Evolutionary conservation across 148 eudicot genomes (phyloP), one percentile per base, ranked within the genome.

Genomic region (Mesembryanthemum crystallinum): DNA sequence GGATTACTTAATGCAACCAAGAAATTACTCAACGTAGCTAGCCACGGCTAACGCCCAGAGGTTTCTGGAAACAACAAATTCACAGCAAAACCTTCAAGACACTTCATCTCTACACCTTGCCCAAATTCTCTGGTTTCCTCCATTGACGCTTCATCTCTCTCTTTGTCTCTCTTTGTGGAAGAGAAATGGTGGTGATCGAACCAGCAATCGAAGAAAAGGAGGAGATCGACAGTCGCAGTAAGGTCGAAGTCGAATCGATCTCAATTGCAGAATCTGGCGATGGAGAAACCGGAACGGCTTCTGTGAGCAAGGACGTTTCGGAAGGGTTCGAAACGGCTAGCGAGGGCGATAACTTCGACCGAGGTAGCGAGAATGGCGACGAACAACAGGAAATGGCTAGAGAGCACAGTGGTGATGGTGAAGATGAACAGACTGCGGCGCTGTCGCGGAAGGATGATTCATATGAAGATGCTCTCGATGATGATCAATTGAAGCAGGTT

Each of bases 301-400:
- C 77, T 4, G 20, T 73, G 13, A 43, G 78, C 73, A 87, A 85
- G 21, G 85, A 88, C 80, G 78, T 64, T 30, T 82, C 86, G 15
- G 96, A 93, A 30, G 96, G 92, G 18, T 93, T 83, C 80, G 98
- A 93, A 81, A 93, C 96, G 60, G 96, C 96, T 49, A 90, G 98
- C 71, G 98, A 93, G 6, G 87, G 87, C 35, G 90, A 69, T 64
- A n/a, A 73, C n/a, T 64, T 21, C 37, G 83, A 72, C 20, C 76
- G 69, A 33, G 69, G 82, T 10, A 74, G 83, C 28, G 84, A 84
- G 8, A 74, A 54, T 32, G 86, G 57, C 24, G 77, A 72, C 1
- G 73, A 71, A n/a, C n/a, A n/a, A n/a, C n/a, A n/a, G n/a, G n/a
- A n/a, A n/a, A n/a, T n/a, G n/a, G n/a, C n/a, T n/a, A n/a, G n/a